A percentile compares a stretch with the other conserved stretches of the same genome.
Conservation (phyloP, 2,329 filamentous ascomycete species). For the Nannizziopsis arthrosporioides region DNA sequence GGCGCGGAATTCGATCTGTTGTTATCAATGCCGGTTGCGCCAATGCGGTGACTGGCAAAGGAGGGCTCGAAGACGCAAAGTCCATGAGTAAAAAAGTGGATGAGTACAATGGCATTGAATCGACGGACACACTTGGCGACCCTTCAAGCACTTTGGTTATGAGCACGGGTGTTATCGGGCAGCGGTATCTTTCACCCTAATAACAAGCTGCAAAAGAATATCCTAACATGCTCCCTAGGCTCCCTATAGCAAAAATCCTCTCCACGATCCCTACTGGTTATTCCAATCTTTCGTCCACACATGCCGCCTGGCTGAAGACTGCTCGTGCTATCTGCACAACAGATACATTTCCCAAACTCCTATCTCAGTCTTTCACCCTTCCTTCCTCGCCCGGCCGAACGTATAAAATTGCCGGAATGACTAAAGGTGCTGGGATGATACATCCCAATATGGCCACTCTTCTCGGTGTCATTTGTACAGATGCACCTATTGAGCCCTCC, state of each 20-base stretch:
- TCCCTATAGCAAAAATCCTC: slow-evolving; percentile 86
- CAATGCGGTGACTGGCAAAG: slow-evolving; percentile 88
- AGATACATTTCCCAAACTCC: slow-evolving; percentile 93
- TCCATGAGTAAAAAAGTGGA: slow-evolving; percentile 74
- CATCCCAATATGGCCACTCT: slow-evolving; percentile 98
- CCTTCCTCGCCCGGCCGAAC: slow-evolving; percentile 63
- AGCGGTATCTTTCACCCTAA: slow-evolving; percentile 46
- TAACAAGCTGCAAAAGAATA: not conserved
- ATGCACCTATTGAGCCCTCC: slow-evolving; percentile 62
- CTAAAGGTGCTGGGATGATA: slow-evolving; percentile 98
- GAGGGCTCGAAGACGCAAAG: slow-evolving; percentile 76
- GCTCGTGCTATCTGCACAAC: slow-evolving; percentile 95
- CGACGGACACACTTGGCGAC: slow-evolving; percentile 29
- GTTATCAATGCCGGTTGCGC: slow-evolving; percentile 93
- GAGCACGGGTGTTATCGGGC: slow-evolving; percentile 96
- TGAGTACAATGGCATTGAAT: slow-evolving; percentile 41
- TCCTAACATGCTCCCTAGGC: slow-evolving; percentile 34
- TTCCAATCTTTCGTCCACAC: slow-evolving; percentile 56
- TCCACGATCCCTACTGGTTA: slow-evolving; percentile 68
- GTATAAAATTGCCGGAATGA: slow-evolving; percentile 86
- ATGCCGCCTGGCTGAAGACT: slow-evolving; percentile 75
- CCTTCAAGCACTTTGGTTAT: slow-evolving; percentile 79
- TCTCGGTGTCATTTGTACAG: slow-evolving; percentile 81
- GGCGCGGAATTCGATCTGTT: slow-evolving; percentile 63
- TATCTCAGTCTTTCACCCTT: slow-evolving; percentile 71